phyloP scores from a whole-genome alignment of 2,329 filamentous ascomycete species.

The Aschersonia sp. region DNA sequence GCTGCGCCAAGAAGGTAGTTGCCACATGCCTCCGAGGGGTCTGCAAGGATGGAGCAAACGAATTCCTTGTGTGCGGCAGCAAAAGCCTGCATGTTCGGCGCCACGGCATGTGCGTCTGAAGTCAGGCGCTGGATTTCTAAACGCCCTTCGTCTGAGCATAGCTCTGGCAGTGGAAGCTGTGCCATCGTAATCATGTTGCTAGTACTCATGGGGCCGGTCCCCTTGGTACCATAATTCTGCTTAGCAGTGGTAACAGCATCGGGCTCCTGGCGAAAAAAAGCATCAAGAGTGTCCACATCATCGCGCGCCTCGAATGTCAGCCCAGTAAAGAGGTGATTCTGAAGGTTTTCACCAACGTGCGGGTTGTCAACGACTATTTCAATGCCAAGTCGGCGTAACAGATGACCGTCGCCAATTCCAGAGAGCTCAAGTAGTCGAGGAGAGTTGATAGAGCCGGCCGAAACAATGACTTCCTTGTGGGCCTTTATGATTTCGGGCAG shows the following conservation, averaged over 20 bases:
- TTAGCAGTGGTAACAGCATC: constrained; percentile 14
- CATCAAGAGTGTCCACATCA: constrained; percentile 12
- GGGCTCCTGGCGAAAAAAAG: constrained; percentile 16
- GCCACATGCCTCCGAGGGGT: not conserved
- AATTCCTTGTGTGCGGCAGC: constrained; percentile 18
- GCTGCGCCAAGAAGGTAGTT: not conserved
- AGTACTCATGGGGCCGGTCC: constrained; percentile 20
- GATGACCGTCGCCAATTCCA: constrained; percentile 19
- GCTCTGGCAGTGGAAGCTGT: constrained; percentile 18
- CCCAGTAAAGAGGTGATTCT: constrained; percentile 17
- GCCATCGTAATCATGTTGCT: constrained; percentile 20
- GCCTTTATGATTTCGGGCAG: constrained; percentile 8
- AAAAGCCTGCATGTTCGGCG: constrained; percentile 11
- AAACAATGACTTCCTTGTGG: constrained; percentile 24
- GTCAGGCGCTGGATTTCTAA: constrained; percentile 9
- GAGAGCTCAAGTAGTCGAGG: constrained; percentile 29
- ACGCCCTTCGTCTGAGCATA: constrained; percentile 8
- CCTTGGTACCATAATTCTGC: constrained; percentile 19
- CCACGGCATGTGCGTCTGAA: constrained; percentile 5
- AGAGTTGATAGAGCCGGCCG: constrained; percentile 24
- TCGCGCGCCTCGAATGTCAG: constrained; percentile 5
- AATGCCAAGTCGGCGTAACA: constrained; percentile 18
- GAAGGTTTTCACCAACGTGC: constrained; percentile 22
- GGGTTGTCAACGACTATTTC: constrained; percentile 18
- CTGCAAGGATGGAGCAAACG: constrained; percentile 8